Conservation (phyloP, 1,139 yeast species). For the Diutina sp. region DNA sequence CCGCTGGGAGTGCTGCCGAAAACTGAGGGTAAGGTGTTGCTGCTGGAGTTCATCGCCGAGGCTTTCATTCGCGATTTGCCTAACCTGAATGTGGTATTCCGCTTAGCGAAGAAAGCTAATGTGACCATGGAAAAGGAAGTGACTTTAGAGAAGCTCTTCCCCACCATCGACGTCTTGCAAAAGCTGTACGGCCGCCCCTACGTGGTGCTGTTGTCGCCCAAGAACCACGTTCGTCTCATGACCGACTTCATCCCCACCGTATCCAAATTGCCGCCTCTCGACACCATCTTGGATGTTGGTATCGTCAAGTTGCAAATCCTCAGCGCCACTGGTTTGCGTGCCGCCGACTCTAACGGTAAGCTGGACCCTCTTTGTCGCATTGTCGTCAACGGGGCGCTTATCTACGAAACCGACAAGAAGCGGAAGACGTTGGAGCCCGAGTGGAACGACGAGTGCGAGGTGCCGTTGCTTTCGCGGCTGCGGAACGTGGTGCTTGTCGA, state of each 20-base stretch:
- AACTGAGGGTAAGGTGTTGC: slow-evolving; percentile 25
- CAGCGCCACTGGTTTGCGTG: slow-evolving; percentile 36
- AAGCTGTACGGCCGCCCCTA: slow-evolving; percentile 34
- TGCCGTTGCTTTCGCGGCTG: slow-evolving; percentile 52
- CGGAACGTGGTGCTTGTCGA: slow-evolving; percentile 35
- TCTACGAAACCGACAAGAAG: slow-evolving; percentile 45
- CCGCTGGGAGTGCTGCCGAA: slow-evolving; percentile 46
- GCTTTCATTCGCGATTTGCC: slow-evolving; percentile 60
- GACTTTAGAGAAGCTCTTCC: slow-evolving; percentile 31
- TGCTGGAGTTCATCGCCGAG: slow-evolving; percentile 33
- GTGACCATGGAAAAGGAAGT: slow-evolving; percentile 37
- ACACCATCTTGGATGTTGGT: slow-evolving; percentile 60
- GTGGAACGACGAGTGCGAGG: slow-evolving; percentile 51
- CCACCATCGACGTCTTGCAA: slow-evolving; percentile 41
- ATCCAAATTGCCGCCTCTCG: slow-evolving; percentile 39
- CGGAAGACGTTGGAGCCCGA: slow-evolving; percentile 57
- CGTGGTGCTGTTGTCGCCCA: slow-evolving; percentile 30
- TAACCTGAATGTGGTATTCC: slow-evolving; percentile 41
- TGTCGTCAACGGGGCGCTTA: slow-evolving; percentile 38
- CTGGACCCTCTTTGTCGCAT: slow-evolving; percentile 57
- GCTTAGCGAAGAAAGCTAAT: slow-evolving; percentile 39
- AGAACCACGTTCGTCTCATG: slow-evolving; percentile 30
- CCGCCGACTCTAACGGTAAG: slow-evolving; percentile 62
- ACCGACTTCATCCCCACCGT: slow-evolving; percentile 51
- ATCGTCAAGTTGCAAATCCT: slow-evolving; percentile 39